Evolutionary conservation across 805 yeast species (phyloP).

Genomic region (Zygotorulaspora florentina): DNA sequence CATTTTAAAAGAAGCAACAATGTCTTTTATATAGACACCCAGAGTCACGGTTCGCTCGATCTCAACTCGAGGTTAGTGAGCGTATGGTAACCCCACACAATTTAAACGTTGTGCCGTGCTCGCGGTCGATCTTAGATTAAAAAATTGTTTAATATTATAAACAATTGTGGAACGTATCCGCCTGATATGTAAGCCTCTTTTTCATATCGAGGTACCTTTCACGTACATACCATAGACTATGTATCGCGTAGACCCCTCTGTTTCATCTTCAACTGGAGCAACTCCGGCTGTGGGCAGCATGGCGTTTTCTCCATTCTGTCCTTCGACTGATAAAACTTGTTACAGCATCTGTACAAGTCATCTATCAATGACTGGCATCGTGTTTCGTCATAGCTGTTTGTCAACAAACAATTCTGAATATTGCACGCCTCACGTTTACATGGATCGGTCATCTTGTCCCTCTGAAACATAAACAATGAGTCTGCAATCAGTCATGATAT

Average conservation of each 20-base stretch:
- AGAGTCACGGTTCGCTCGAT: slow-evolving; percentile 45
- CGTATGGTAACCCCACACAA: slow-evolving; percentile 20
- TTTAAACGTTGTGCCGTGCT: slow-evolving; percentile 60
- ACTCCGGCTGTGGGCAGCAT: slow-evolving; percentile 72
- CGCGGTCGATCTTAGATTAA: slow-evolving; percentile 83
- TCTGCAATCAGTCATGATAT: background rate
- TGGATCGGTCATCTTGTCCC: slow-evolving; percentile 32
- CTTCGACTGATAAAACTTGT: slow-evolving; percentile 53
- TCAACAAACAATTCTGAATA: slow-evolving; percentile 63
- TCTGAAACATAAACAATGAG: background rate
- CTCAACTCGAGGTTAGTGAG: slow-evolving; percentile 23
- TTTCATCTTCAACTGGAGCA: slow-evolving; percentile 58
- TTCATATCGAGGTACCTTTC: slow-evolving; percentile 9
- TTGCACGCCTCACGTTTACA: slow-evolving; percentile 81
- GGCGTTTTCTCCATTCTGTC: slow-evolving; percentile 60
- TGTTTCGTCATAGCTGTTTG: slow-evolving; percentile 62
- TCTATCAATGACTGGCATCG: slow-evolving; percentile 69
- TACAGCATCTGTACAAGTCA: slow-evolving; percentile 70
- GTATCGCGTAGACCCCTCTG: slow-evolving; percentile 44
- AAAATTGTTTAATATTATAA: background rate
- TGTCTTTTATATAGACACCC: slow-evolving; percentile 70
- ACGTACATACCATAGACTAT: slow-evolving; percentile 5
- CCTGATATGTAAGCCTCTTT: slow-evolving; percentile 1
- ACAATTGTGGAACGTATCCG: slow-evolving; percentile 2
- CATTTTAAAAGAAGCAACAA: slow-evolving; percentile 33